phyloP scores from a whole-genome alignment of 371 early-diverging fungal genomes.

The Mortierella sp. region DNA sequence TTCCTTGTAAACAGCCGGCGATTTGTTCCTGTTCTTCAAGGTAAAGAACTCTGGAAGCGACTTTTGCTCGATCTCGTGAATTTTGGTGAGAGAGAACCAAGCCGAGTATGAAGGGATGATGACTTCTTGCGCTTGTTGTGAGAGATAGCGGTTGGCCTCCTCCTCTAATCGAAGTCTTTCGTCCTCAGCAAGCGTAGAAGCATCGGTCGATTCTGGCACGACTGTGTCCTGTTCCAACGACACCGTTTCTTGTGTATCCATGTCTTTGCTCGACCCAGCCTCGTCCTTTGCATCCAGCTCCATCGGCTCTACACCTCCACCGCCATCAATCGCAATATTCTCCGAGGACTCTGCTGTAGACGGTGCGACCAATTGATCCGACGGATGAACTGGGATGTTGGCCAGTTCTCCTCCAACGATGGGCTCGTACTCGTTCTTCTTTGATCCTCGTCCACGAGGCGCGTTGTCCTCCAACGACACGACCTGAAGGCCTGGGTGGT shows the following conservation, averaged over 20 bases:
- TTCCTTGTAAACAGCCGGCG: slow-evolving; percentile 93
- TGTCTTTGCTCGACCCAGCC: slow-evolving; percentile 44
- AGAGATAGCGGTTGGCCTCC: slow-evolving; percentile 78
- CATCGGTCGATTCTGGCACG: slow-evolving; percentile 46
- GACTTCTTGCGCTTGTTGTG: slow-evolving; percentile 83
- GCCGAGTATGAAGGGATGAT: slow-evolving; percentile 90
- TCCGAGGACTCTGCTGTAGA: neutral
- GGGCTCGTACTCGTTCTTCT: slow-evolving; percentile 79
- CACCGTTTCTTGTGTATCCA: slow-evolving; percentile 57
- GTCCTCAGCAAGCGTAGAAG: slow-evolving; percentile 31
- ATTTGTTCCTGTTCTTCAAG: slow-evolving; percentile 90
- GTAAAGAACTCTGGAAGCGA: slow-evolving; percentile 98
- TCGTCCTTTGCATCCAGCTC: slow-evolving; percentile 43
- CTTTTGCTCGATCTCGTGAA: slow-evolving; percentile 93
- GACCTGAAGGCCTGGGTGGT: slow-evolving; percentile 56
- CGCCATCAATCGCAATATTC: neutral
- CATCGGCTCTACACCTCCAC: slow-evolving; percentile 20
- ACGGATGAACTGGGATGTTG: slow-evolving; percentile 70
- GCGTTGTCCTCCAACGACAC: slow-evolving; percentile 54
- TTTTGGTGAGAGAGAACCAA: slow-evolving; percentile 90
- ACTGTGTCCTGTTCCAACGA: slow-evolving; percentile 56
- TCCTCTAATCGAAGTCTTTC: slow-evolving; percentile 67
- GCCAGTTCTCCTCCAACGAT: slow-evolving; percentile 74
- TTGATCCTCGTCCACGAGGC: slow-evolving; percentile 62
- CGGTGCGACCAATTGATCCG: slow-evolving; percentile 48